phyloP scores from a whole-genome alignment of 1,284 basidiomycete species.

The Marasmius fiardii region DNA sequence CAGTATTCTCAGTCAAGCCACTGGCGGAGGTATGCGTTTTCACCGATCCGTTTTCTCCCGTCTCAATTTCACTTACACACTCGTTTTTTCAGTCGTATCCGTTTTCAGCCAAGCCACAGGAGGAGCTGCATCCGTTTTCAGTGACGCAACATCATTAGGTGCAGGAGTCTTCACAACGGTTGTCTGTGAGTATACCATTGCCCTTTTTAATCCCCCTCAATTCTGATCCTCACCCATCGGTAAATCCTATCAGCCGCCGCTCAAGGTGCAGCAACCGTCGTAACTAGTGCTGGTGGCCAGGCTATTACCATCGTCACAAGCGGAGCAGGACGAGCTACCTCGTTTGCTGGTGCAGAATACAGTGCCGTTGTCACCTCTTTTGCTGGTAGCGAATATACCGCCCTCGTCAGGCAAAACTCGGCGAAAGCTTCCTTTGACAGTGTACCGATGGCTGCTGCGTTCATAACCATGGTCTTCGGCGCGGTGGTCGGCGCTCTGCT shows the following conservation, averaged over 20 bases:
- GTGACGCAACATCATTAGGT: slow-evolving; percentile 5
- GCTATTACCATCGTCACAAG: slow-evolving; percentile 9
- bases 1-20: neutral
- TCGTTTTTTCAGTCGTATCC: neutral
- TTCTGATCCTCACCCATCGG: neutral
- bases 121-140: slow-evolving; percentile 2
- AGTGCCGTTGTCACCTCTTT: slow-evolving; percentile 5
- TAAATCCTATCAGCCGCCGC: slow-evolving; percentile 1
- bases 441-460: neutral
- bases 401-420: neutral
- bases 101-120: neutral
- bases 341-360: too few species aligned
- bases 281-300: slow-evolving; percentile 8
- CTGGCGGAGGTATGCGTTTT: neutral
- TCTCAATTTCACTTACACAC: neutral
- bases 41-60: neutral
- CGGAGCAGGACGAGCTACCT: neutral
- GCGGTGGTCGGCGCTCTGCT: neutral
- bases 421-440: neutral
- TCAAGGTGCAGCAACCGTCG: slow-evolving; percentile 2
- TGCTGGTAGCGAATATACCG: slow-evolving; percentile 5
- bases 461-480: neutral
- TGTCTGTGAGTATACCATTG: slow-evolving; percentile 3
- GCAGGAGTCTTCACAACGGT: slow-evolving; percentile 8
- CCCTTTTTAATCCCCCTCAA: neutral